Evolutionary conservation across 2,329 filamentous ascomycete species (phyloP).

Genomic region (Neoarthrinium moseri): DNA sequence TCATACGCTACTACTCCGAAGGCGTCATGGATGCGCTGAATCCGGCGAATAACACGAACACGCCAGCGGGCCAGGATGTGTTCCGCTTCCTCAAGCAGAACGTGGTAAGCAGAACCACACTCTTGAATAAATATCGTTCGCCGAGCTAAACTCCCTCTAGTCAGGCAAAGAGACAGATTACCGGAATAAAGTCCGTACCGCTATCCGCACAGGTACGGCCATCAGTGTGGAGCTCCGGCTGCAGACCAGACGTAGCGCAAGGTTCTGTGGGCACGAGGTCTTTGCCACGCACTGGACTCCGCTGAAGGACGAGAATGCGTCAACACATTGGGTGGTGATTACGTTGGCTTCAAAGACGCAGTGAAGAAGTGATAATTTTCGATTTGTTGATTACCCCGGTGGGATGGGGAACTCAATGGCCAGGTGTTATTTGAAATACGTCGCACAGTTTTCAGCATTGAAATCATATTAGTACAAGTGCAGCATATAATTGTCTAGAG

Average conservation of each 20-base stretch:
- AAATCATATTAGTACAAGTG: too few relatives aligned
- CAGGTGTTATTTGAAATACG: too few relatives aligned
- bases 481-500: too few relatives aligned
- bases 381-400: too few relatives aligned
- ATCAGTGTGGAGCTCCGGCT: constrained; percentile 24
- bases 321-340: constrained; percentile 14
- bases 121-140: too few relatives aligned
- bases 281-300: constrained; percentile 22
- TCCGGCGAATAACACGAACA: constrained; percentile 19
- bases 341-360: constrained; percentile 12
- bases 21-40: constrained; percentile 22
- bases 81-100: constrained; percentile 25
- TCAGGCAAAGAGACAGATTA: constrained; percentile 21
- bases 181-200: constrained; percentile 17
- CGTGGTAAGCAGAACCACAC: constrained; percentile 20
- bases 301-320: constrained; percentile 19
- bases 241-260: constrained; percentile 22
- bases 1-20: constrained; percentile 23
- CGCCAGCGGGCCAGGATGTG: constrained; percentile 20
- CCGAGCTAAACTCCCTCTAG: too few relatives aligned
- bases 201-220: constrained; percentile 26
- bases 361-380: constrained; percentile 3
- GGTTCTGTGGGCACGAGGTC: constrained; percentile 23
- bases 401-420: too few relatives aligned
- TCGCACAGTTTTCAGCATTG: too few relatives aligned